These are phyloP conservation scores for Kingdonia uniflora DNA, from an alignment of 164 flowering plant species.

Conservation along the genomic window DNA sequence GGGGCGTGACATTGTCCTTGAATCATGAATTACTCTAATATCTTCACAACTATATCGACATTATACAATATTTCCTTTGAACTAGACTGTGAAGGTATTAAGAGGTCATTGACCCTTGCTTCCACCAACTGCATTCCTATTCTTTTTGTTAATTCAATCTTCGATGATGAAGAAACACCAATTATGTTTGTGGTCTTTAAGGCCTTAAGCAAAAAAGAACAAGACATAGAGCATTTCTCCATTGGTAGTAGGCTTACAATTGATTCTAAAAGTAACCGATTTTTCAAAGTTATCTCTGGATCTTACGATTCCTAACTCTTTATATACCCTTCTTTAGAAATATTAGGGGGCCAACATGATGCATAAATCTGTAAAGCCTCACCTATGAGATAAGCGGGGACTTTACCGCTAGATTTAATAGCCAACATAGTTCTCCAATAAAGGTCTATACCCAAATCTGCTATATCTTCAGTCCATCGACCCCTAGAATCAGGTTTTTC, in stretches of 20 bases:
- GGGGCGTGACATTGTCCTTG: constrained; percentile 91
- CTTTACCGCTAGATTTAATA: constrained; percentile 56
- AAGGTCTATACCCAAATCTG: constrained; percentile 68
- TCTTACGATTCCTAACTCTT: constrained; percentile 21
- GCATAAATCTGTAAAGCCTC: constrained; percentile 77
- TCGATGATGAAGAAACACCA: constrained; percentile 62
- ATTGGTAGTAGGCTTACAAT: constrained; percentile 69
- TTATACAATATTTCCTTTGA: constrained; percentile 44
- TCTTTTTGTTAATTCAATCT: constrained; percentile 69
- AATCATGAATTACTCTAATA: constrained; percentile 75
- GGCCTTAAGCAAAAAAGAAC: constrained; percentile 69
- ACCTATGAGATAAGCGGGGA: constrained; percentile 57
- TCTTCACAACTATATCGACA: constrained; percentile 57
- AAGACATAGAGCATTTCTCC: constrained; percentile 70
- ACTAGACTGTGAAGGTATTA: constrained; percentile 54
- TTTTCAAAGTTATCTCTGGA: constrained; percentile 38
- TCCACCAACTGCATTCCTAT: constrained; percentile 80
- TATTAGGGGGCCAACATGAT: constrained; percentile 61
- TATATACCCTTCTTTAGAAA: constrained; percentile 32
- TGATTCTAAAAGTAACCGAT: constrained; percentile 69
- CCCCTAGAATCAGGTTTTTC: constrained; percentile 20
- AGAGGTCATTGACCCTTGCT: constrained; percentile 62
- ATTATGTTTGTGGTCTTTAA: constrained; percentile 69
- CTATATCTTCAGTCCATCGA: constrained; percentile 93
- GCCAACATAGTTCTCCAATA: constrained; percentile 77